These are phyloP conservation scores for Pseudogymnoascus sp. DNA, from an alignment of 2,329 filamentous ascomycete species.

Conservation along the genomic window DNA sequence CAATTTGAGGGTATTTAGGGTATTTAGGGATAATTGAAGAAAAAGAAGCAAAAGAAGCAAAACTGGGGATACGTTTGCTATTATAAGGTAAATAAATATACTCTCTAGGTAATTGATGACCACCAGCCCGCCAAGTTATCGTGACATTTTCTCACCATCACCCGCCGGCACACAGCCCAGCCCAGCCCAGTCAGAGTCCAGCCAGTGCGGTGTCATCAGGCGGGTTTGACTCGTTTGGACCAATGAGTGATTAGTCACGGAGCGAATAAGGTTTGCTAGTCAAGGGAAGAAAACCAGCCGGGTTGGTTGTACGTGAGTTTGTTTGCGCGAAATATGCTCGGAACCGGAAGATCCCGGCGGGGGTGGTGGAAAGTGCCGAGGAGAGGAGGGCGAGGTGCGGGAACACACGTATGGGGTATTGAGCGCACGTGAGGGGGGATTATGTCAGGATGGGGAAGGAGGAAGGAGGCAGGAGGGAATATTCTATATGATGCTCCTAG, in stretches of 20 bases:
- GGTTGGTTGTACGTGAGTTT: background rate
- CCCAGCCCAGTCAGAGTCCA: background rate
- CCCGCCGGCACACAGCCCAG: background rate
- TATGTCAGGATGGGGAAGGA: background rate
- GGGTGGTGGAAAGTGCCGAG: background rate
- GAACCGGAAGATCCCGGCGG: background rate
- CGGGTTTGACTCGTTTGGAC: background rate
- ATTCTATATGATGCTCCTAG: background rate
- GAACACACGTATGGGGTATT: background rate
- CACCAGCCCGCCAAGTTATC: background rate
- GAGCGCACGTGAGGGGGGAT: background rate
- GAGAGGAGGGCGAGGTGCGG: background rate
- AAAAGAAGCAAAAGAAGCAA: background rate
- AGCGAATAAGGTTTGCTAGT: background rate
- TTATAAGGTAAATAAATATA: background rate
- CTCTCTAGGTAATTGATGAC: background rate
- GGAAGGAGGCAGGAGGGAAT: background rate
- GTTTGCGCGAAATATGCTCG: background rate
- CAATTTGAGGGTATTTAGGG: background rate
- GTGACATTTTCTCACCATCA: background rate
- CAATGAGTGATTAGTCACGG: slow-evolving; percentile 2
- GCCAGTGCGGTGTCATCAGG: background rate
- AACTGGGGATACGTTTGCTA: background rate
- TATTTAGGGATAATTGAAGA: background rate
- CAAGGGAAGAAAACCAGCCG: background rate